Conservation (phyloP, 164 flowering plant genomes). For the Cinnamomum chago region DNA sequence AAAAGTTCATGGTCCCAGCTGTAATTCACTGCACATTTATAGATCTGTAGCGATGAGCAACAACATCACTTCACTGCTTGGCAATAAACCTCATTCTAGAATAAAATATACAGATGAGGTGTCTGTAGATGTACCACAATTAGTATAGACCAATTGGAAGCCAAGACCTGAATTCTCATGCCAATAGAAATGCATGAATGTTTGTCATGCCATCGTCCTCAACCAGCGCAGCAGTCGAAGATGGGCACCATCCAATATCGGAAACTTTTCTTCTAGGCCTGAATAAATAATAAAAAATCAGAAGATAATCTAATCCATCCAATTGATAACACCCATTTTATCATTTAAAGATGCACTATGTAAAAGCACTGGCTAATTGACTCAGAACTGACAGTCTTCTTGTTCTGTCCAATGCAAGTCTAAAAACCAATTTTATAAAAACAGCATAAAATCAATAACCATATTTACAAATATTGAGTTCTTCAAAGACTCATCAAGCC, state of each 20-base stretch:
- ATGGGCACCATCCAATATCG: constrained; percentile 63
- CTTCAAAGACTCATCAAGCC: neutral
- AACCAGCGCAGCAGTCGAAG: constrained; percentile 83
- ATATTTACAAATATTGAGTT: neutral
- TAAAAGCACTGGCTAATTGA: no score
- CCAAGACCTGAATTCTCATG: neutral
- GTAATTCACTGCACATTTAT: neutral
- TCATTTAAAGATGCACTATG: no score
- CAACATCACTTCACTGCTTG: neutral
- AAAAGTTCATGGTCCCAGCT: neutral
- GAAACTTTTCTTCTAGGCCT: constrained; percentile 80
- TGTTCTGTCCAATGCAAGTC: no score
- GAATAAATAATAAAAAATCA: neutral
- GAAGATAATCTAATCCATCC: neutral
- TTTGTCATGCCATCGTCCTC: constrained; percentile 63
- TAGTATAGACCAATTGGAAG: neutral
- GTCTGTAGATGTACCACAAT: neutral
- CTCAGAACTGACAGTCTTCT: no score
- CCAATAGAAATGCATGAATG: neutral
- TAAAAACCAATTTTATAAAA: no score
- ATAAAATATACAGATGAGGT: neutral
- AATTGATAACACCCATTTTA: neutral
- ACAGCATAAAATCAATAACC: no score
- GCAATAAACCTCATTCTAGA: neutral
- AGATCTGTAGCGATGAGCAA: neutral